A percentile compares a stretch with the other conserved stretches of the same genome.
These are phyloP conservation scores for Cairneyella variabilis DNA, from an alignment of 495 filamentous ascomycete genomes.

Conservation along the genomic window DNA sequence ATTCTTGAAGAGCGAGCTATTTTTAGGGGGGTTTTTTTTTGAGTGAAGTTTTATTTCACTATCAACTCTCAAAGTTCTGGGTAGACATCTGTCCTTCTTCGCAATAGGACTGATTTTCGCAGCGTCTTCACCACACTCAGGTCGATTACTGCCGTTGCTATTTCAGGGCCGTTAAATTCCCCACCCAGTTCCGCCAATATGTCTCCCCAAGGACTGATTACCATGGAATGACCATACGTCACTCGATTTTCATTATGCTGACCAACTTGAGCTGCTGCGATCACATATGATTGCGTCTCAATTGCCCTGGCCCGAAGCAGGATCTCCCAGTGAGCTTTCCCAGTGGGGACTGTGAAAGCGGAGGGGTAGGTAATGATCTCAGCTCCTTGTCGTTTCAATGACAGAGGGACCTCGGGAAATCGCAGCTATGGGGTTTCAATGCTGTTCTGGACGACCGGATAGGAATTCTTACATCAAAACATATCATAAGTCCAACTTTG, in stretches of 20 bases:
- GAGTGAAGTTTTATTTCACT: too few relatives aligned
- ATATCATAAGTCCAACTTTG: constrained; percentile 71
- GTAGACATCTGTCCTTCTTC: constrained; percentile 32
- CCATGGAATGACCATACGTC: constrained; percentile 85
- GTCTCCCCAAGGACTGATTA: constrained; percentile 82
- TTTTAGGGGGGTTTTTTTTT: too few relatives aligned
- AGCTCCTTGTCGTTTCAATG: constrained; percentile 57
- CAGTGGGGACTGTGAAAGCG: constrained; percentile 85
- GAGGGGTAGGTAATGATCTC: constrained; percentile 81
- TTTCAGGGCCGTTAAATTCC: constrained; percentile 37
- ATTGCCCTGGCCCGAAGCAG: constrained; percentile 78
- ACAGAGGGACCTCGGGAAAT: constrained; percentile 71
- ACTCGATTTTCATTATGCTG: constrained; percentile 71
- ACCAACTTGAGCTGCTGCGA: constrained; percentile 82
- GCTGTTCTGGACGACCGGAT: too few relatives aligned
- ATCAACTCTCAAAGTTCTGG: constrained; percentile 11
- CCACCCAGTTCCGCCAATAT: constrained; percentile 61
- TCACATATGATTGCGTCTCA: constrained; percentile 79
- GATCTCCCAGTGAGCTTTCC: constrained; percentile 76
- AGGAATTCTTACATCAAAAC: constrained; percentile 67
- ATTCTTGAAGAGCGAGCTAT: too few relatives aligned
- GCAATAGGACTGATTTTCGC: constrained; percentile 58
- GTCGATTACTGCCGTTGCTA: constrained; percentile 43
- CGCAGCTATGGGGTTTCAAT: constrained; percentile 52
- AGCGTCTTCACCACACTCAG: constrained; percentile 35